Conservation (phyloP, 192 early-diverging fungal genomes). For the Coemansia biformis region DNA sequence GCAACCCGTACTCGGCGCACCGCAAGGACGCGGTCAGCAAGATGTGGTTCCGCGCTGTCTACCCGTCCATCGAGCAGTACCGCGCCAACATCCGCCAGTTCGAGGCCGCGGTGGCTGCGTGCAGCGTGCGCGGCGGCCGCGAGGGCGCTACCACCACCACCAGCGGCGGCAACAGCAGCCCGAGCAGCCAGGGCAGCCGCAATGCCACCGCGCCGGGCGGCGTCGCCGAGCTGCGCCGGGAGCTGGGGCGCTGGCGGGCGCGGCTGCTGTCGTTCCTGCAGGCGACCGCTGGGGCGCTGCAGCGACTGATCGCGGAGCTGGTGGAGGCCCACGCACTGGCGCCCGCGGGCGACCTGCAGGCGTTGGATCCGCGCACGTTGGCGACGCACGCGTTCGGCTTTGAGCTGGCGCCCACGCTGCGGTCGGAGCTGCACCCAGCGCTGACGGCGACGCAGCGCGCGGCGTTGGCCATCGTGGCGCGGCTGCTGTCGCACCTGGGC, state of each 20-base stretch:
- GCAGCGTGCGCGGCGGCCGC: background rate
- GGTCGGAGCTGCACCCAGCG: conserved; percentile 24
- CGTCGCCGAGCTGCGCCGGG: conserved; percentile 5
- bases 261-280: conserved; percentile 34
- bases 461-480: conserved; percentile 23
- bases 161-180: background rate
- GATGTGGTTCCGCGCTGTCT: conserved; percentile 41
- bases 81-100: conserved; percentile 34
- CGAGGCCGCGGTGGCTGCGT: conserved; percentile 5
- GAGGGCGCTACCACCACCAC: too few relatives aligned
- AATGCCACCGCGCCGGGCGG: background rate
- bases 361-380: conserved; percentile 28
- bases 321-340: conserved; percentile 26
- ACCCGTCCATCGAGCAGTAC: conserved; percentile 42
- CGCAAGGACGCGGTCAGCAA: conserved; percentile 44
- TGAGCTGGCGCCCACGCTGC: conserved; percentile 24
- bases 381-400: conserved; percentile 25
- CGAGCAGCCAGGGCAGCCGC: background rate
- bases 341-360: conserved; percentile 10
- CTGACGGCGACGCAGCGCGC: conserved; percentile 27
- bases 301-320: conserved; percentile 30
- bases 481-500: conserved; percentile 34
- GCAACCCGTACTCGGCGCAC: conserved; percentile 40
- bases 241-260: conserved; percentile 35
- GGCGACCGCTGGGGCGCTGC: conserved; percentile 25